These are phyloP conservation scores for Pleurotus ostreatus DNA, from an alignment of 768 basidiomycete species.

Conservation along the genomic window DNA sequence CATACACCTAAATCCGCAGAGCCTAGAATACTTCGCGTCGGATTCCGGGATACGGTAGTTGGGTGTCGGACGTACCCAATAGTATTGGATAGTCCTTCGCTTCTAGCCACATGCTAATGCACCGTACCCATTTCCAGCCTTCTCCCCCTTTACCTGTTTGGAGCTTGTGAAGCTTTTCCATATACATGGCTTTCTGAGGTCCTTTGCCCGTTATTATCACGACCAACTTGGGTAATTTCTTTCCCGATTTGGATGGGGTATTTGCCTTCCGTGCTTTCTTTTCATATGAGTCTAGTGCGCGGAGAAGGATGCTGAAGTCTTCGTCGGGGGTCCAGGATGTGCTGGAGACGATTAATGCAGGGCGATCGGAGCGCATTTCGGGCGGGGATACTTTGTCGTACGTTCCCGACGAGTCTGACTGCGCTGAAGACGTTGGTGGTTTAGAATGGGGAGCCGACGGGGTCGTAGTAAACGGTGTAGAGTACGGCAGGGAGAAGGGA, in stretches of 20 bases:
- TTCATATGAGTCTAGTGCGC: slow-evolving; percentile 73
- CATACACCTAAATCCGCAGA: slow-evolving; percentile 91
- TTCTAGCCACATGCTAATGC: slow-evolving; percentile 84
- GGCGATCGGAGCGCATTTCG: slow-evolving; percentile 62
- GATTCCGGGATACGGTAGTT: background rate
- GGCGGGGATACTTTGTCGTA: slow-evolving; percentile 37
- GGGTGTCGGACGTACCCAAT: slow-evolving; percentile 49
- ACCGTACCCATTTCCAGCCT: slow-evolving; percentile 75
- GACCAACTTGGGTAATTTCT: slow-evolving; percentile 65
- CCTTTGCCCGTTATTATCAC: slow-evolving; percentile 92
- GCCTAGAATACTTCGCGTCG: slow-evolving; percentile 36
- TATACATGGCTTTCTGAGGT: slow-evolving; percentile 68
- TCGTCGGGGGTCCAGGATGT: slow-evolving; percentile 99
- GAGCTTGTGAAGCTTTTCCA: slow-evolving; percentile 56
- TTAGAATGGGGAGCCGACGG: slow-evolving; percentile 12
- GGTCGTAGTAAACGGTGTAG: slow-evolving; percentile 58
- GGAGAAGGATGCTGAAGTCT: slow-evolving; percentile 82
- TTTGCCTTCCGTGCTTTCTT: slow-evolving; percentile 35
- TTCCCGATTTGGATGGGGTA: background rate
- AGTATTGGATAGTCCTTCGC: slow-evolving; percentile 86
- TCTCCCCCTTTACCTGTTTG: slow-evolving; percentile 30
- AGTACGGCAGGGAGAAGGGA: slow-evolving; percentile 44
- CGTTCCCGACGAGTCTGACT: slow-evolving; percentile 15
- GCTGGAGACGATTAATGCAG: slow-evolving; percentile 84
- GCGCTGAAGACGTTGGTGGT: background rate